Evolutionary conservation across 768 basidiomycete genomes (phyloP).

Genomic region (Leccinum incarnatum): DNA sequence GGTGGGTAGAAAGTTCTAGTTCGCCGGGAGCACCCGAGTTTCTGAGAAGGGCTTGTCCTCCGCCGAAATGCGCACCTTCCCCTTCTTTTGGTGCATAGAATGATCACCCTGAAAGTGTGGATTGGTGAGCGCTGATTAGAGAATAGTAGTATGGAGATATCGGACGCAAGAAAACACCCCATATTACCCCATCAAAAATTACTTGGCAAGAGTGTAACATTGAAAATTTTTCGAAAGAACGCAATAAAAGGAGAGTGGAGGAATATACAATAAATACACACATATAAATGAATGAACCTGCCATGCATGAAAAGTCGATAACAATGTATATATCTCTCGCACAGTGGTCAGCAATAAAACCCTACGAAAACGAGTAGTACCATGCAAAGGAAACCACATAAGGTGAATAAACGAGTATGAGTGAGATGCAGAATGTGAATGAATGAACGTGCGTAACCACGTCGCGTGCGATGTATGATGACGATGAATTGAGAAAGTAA

Average conservation of each 20-base stretch:
- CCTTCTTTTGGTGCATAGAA: not conserved
- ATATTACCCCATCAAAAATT: conserved; percentile 1
- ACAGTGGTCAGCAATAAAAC: not conserved
- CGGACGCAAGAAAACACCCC: not conserved
- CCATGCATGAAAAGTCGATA: conserved; percentile 1
- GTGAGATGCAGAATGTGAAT: conserved; percentile 14
- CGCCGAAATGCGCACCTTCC: not conserved
- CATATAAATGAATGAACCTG: conserved; percentile 1
- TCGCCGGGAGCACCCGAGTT: not conserved
- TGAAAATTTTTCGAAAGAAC: not conserved
- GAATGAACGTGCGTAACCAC: conserved; percentile 11
- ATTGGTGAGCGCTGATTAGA: not conserved
- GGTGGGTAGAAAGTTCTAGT: not conserved
- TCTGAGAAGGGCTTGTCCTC: not conserved
- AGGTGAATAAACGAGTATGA: not conserved
- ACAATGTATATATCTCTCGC: conserved; percentile 9
- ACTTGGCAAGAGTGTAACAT: not conserved
- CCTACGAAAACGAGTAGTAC: not conserved
- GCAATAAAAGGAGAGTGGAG: not conserved
- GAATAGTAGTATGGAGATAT: not conserved
- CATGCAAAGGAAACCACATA: not conserved
- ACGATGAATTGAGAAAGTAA: not conserved
- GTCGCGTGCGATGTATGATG: conserved; percentile 18
- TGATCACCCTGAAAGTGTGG: not conserved
- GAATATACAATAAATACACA: conserved; percentile 5